Base-by-base conservation (phyloP, 176 grass and related monocot genomes). In the Poa pratensis region DNA sequence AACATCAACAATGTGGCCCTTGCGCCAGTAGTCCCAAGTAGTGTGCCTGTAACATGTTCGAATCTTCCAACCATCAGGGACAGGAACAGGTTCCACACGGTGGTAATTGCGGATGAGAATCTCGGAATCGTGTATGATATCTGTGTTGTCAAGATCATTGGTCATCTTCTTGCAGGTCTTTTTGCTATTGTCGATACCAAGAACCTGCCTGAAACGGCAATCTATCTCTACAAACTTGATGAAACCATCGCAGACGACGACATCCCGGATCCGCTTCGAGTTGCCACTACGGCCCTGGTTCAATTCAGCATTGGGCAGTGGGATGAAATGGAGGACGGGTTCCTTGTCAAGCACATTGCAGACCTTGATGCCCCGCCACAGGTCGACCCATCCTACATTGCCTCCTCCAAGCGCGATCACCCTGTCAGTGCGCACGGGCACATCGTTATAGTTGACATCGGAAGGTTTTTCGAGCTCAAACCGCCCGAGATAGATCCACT, bases 51-150 rank as follows among this genome's bases (percentile, higher is more conserved):
- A 72, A 48, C 69, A 72, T 26, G n/a, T 72, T 13, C 69, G n/a
- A 11, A 72, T 72, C 69, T 48, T 72, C 69, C 69, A 72, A 15
- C 40, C 69, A 2, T 46, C 69, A 48, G 69, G 69, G 69, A 72
- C 12, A 24, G 40, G 69, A 22, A 71, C 24, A 18, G 40, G 39
- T 71, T 71, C 69, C 39, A 23, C 10, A 71, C 11, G 39, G 20
- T 40, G 35, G 7, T 39, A 23, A 45, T 24, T 23, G 9, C 39
- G 39, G 69, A 23, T 3, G 39, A 71, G 69, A 22, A 24, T 45
- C 40, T 72, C n/a, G 0, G 69, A 26, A 45, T 72, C 69, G 6
- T 72, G 14, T n/a, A 72, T 46, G 22, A 72, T 26, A 24, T 46
- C n/a, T 26, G 39, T 23, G 0, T 45, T 45, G 68, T 71, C 68